Evolutionary conservation across 176 grass and related monocot species (phyloP).

Genomic region (Eragrostis curvula): DNA sequence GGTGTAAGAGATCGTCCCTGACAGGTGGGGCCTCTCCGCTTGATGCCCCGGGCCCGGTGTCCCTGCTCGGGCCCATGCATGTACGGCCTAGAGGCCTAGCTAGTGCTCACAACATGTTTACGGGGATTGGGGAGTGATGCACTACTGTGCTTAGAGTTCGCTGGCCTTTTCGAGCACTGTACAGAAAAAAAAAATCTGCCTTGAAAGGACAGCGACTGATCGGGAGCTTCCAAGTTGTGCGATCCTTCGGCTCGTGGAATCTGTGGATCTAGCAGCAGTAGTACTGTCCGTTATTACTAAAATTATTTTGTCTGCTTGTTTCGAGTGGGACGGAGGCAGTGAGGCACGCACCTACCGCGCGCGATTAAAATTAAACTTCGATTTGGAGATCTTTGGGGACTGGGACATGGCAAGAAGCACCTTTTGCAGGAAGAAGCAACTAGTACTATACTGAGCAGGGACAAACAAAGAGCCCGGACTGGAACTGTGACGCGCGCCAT

Average conservation of each 20-base stretch:
- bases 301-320: background rate
- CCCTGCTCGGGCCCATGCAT: background rate
- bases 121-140: no score
- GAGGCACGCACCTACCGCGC: constrained; percentile 18
- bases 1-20: background rate
- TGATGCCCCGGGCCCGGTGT: background rate
- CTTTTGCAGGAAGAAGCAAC: background rate
- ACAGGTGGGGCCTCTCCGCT: background rate
- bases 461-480: background rate
- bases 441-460: background rate
- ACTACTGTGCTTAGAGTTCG: background rate
- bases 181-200: background rate
- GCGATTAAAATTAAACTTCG: background rate
- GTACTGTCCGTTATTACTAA: background rate
- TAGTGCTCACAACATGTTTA: background rate
- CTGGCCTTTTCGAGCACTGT: no score
- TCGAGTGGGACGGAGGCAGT: background rate
- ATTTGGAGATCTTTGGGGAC: constrained; percentile 16
- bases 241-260: background rate
- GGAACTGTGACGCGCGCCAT: background rate
- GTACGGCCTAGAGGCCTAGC: background rate
- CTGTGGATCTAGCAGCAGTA: constrained; percentile 14
- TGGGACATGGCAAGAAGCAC: background rate
- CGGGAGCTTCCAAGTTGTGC: background rate
- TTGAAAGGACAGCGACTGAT: constrained; percentile 12